Conservation (phyloP, 2,329 filamentous ascomycete species). For the Diplodia corticola region DNA sequence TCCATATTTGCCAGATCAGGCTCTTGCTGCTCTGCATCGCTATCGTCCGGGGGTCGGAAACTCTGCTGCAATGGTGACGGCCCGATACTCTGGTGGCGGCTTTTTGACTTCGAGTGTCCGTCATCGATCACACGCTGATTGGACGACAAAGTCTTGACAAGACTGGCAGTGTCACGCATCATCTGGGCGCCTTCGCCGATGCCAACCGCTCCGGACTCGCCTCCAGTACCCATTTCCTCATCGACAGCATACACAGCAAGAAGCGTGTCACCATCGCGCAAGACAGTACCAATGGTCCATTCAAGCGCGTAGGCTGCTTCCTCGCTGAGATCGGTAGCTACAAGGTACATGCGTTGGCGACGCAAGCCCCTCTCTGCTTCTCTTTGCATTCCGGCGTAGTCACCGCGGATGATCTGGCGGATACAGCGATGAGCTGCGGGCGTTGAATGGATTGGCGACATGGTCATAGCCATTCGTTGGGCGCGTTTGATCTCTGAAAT, state of each 20-base stretch:
- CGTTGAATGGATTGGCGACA: constrained; percentile 76
- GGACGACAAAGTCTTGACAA: constrained; percentile 64
- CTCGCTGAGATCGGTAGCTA: constrained; percentile 92
- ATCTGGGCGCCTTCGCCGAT: constrained; percentile 72
- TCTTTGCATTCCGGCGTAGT: constrained; percentile 73
- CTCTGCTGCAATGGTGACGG: constrained; percentile 39
- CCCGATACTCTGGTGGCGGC: constrained; percentile 28
- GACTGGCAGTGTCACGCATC: constrained; percentile 72
- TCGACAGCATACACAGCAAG: constrained; percentile 92
- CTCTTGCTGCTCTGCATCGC: constrained; percentile 21
- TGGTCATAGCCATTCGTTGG: constrained; percentile 77
- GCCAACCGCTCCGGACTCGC: constrained; percentile 53
- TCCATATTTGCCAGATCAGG: constrained; percentile 44
- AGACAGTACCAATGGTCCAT: constrained; percentile 94
- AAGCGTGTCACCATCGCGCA: constrained; percentile 91
- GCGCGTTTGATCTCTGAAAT: constrained; percentile 82
- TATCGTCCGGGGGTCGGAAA: constrained; percentile 34
- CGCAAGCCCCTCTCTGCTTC: constrained; percentile 77
- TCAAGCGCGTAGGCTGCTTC: constrained; percentile 94
- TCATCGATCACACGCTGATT: constrained; percentile 30
- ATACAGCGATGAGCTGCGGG: constrained; percentile 78
- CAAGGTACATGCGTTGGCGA: constrained; percentile 83
- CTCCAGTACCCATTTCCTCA: constrained; percentile 64
- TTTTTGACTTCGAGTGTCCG: constrained; percentile 32
- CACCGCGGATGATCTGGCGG: constrained; percentile 85